Evolutionary conservation across 2,329 filamentous ascomycete genomes (phyloP).

Genomic region (Trichophyton mentagrophytes): DNA sequence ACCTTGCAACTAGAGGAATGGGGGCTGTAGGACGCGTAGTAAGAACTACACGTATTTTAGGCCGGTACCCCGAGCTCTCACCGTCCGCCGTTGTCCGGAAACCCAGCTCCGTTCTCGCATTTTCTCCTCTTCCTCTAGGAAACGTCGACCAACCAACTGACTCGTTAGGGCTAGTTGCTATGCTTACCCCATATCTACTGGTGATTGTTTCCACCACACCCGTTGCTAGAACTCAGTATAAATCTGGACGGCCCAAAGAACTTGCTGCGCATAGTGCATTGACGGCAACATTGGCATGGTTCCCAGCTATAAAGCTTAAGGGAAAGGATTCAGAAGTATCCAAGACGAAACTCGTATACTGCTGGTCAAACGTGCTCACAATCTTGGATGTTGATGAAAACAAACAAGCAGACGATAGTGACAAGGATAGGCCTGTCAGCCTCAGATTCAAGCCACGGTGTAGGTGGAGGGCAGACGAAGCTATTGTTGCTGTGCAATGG

Average conservation of each 20-base stretch:
- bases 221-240: constrained; percentile 90
- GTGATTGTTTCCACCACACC: constrained; percentile 97
- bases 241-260: constrained; percentile 81
- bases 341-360: constrained; percentile 80
- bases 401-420: constrained; percentile 41
- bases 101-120: constrained; percentile 87
- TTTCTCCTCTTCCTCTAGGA: constrained; percentile 80
- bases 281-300: constrained; percentile 93
- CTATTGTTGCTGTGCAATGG: constrained; percentile 95
- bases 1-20: constrained; percentile 81
- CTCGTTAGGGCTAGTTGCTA: constrained; percentile 76
- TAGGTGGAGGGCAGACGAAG: constrained; percentile 85
- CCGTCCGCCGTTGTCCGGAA: constrained; percentile 57
- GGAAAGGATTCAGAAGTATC: constrained; percentile 53
- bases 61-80: constrained; percentile 64
- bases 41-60: constrained; percentile 79
- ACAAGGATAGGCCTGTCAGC: constrained; percentile 63
- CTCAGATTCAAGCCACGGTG: constrained; percentile 72
- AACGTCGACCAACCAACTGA: constrained; percentile 86
- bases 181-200: constrained; percentile 87
- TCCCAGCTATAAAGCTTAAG: constrained; percentile 88
- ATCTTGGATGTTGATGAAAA: constrained; percentile 77
- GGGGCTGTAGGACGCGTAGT: constrained; percentile 74
- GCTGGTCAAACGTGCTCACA: constrained; percentile 96
- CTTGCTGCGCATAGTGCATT: constrained; percentile 79